These are phyloP conservation scores for Monosporascus sp. DNA, from an alignment of 2,329 filamentous ascomycete species.

Conservation along the genomic window DNA sequence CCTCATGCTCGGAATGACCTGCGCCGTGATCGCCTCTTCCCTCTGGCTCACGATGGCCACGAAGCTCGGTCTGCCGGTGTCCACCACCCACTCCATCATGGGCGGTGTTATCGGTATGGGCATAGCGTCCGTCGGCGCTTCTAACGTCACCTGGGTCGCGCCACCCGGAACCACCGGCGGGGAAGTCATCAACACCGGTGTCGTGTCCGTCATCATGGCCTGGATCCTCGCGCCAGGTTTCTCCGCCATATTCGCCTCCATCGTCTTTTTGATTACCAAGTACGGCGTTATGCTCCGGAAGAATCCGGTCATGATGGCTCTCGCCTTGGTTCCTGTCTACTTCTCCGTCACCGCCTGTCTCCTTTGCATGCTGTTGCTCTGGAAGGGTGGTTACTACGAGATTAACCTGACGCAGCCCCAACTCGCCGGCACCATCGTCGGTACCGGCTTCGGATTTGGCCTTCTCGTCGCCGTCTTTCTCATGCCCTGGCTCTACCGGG, in stretches of 20 bases:
- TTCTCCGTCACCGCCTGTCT: conserved; percentile 51
- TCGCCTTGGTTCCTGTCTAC: conserved; percentile 50
- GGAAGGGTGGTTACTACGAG: conserved; percentile 42
- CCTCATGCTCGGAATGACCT: conserved; percentile 55
- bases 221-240: conserved; percentile 57
- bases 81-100: conserved; percentile 57
- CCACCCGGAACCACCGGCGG: conserved; percentile 28
- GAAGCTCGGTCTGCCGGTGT: conserved; percentile 50
- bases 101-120: conserved; percentile 56
- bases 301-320: conserved; percentile 48
- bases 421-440: conserved; percentile 50
- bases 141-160: conserved; percentile 50
- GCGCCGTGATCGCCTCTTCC: conserved; percentile 48
- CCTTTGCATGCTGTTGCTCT: conserved; percentile 57
- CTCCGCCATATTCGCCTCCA: conserved; percentile 45
- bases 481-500: conserved; percentile 53
- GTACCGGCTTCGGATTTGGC: conserved; percentile 44
- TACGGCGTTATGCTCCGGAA: conserved; percentile 49
- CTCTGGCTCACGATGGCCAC: conserved; percentile 54
- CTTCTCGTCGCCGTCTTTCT: conserved; percentile 48
- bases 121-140: conserved; percentile 46
- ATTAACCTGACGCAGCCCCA: conserved; percentile 43
- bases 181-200: conserved; percentile 38
- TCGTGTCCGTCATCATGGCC: conserved; percentile 55
- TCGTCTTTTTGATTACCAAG: conserved; percentile 53